Evolutionary conservation across 345 rosid genomes (phyloP).

Genomic region (Acer negundo): DNA sequence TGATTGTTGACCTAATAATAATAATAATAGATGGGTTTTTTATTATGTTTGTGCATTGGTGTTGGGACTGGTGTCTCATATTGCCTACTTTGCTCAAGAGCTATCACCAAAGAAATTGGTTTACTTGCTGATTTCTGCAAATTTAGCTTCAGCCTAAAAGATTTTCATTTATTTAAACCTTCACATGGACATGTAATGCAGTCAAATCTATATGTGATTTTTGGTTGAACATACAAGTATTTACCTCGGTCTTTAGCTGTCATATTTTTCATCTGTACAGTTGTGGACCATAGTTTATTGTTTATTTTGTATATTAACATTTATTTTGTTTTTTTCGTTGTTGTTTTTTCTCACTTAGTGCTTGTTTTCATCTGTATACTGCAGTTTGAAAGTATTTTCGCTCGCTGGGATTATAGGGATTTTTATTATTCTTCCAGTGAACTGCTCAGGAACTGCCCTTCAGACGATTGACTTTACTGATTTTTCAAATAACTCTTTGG

Average conservation of each 20-base stretch:
- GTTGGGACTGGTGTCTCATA: neutral
- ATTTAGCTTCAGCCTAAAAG: neutral
- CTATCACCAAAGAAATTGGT: neutral
- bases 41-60: neutral
- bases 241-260: neutral
- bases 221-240: neutral
- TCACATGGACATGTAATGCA: neutral
- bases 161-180: neutral
- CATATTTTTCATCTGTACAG: neutral
- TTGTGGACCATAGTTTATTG: constrained; percentile 5
- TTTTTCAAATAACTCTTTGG: constrained; percentile 74
- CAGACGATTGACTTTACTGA: constrained; percentile 58
- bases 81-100: neutral
- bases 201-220: neutral
- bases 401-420: constrained; percentile 85
- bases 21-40: neutral
- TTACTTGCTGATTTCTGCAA: neutral
- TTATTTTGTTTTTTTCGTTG: constrained; percentile 9
- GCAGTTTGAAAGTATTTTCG: constrained; percentile 87
- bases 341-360: constrained; percentile 11
- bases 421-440: constrained; percentile 88
- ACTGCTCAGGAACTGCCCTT: constrained; percentile 72
- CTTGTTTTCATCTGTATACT: constrained; percentile 31
- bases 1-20: neutral
- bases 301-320: neutral